Evolutionary conservation across 1,139 yeast species (phyloP).

Genomic region (Kazachstania sp.): DNA sequence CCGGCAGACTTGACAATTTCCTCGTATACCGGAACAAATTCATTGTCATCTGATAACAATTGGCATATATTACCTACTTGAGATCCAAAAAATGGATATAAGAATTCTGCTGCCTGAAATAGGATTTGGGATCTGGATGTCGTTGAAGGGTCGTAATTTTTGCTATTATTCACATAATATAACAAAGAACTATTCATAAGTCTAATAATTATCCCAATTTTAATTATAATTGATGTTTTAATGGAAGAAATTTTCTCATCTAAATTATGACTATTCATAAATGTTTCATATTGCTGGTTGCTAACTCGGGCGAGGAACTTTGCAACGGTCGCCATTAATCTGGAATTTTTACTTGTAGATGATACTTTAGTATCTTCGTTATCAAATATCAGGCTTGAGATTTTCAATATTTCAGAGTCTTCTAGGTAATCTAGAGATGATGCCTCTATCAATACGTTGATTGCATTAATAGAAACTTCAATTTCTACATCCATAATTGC

Average conservation of each 20-base stretch:
- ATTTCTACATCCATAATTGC: slow-evolving; percentile 45
- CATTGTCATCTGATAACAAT: slow-evolving; percentile 20
- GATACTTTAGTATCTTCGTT: slow-evolving; percentile 31
- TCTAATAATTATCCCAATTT: slow-evolving; percentile 34
- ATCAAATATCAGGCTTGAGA: slow-evolving; percentile 41
- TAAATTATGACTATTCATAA: slow-evolving; percentile 32
- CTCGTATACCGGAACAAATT: slow-evolving; percentile 11
- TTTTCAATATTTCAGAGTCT: slow-evolving; percentile 40
- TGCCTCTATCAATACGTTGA: slow-evolving; percentile 49
- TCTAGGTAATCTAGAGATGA: slow-evolving; percentile 55
- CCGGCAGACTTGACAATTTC: slow-evolving; percentile 4
- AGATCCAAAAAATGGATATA: slow-evolving; percentile 23
- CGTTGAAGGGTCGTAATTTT: slow-evolving; percentile 7
- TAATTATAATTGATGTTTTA: slow-evolving; percentile 33
- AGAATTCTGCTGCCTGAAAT: slow-evolving; percentile 29
- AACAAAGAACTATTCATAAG: slow-evolving; percentile 33
- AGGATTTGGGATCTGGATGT: slow-evolving; percentile 13
- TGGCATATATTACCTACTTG: slow-evolving; percentile 20
- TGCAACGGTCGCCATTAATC: slow-evolving; percentile 35
- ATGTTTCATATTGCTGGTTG: slow-evolving; percentile 31
- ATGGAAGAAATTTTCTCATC: slow-evolving; percentile 26
- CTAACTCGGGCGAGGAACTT: slow-evolving; percentile 38
- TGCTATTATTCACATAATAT: slow-evolving; percentile 18
- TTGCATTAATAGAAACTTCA: slow-evolving; percentile 45
- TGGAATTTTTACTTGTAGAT: slow-evolving; percentile 28